phyloP scores from a whole-genome alignment of 768 basidiomycete species.

The Lentinula sp. region DNA sequence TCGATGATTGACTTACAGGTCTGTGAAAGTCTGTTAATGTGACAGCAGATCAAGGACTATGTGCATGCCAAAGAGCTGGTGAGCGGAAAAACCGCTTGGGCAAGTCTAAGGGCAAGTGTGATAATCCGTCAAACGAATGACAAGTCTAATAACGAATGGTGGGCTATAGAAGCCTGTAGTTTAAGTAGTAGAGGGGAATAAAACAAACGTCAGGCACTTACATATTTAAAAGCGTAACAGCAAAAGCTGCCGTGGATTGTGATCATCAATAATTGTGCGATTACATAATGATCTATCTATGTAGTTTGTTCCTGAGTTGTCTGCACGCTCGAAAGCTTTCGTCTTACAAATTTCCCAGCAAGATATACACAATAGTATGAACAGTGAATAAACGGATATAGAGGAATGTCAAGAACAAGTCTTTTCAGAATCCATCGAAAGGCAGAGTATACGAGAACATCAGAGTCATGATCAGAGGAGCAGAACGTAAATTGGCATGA shows the following conservation, averaged over 20 bases:
- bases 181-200: neutral
- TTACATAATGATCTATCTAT: neutral
- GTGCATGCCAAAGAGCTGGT: neutral
- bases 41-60: neutral
- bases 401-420: constrained; percentile 6
- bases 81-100: neutral
- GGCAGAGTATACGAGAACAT: constrained; percentile 32
- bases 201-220: neutral
- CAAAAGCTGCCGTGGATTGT: neutral
- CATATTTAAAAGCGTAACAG: no score
- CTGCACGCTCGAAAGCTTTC: neutral
- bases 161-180: neutral
- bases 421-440: constrained; percentile 2
- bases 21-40: neutral
- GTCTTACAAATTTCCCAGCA: neutral
- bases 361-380: constrained; percentile 3
- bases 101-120: neutral
- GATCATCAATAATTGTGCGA: neutral
- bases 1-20: neutral
- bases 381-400: constrained; percentile 5
- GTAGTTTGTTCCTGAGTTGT: neutral
- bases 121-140: neutral
- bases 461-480: constrained; percentile 38
- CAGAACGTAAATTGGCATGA: constrained; percentile 6
- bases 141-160: neutral